Base-by-base conservation (phyloP, 257 asterid genomes). In the Agastache rugosa region DNA sequence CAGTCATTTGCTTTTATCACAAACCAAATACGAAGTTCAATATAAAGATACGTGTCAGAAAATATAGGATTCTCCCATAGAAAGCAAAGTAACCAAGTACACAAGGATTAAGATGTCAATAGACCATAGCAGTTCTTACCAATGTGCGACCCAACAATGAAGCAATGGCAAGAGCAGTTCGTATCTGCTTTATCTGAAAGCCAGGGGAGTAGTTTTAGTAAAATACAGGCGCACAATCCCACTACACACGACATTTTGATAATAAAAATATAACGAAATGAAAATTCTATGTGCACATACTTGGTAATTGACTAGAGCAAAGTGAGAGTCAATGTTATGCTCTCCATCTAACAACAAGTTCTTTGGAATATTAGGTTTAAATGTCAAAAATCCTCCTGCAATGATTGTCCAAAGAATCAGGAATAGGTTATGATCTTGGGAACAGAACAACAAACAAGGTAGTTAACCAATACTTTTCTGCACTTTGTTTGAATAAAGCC, bases 91-190 rank as follows among this genome's bases (percentile, higher is more conserved):
- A 60, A 45, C 61, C 63, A 73, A 5, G 69, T 12, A 20, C 34
- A 23, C 25, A 29, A 23, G 67, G 53, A 60, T 63, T 68, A 71
- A 69, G 41, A 78, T 71, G 69, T 56, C 37, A 69, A 75, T 9
- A 59, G 73, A 63, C 35, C 74, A 60, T 64, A 72, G 59, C 72
- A 41, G 72, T 68, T 76, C 92, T 88, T 77, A 95, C 99, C 96
- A 95, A 80, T 60, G 97, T 91, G 75, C 99, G 99, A 73, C 84
- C 87, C 86, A 95, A 81, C 80, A 95, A 63, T 39, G 91, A 92
- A 83, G 99, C 93, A 67, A 95, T 77, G 80, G 96, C 96, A 81
- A 95, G 96, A 50, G 99, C 99, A 72, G 89, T 89, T 81, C 99
- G 87, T 88, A 92, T 89, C 78, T 95, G 99, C 85, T 90, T 95